These are phyloP conservation scores for Aspergillus leporis DNA, from an alignment of 495 filamentous ascomycete genomes.

Conservation along the genomic window DNA sequence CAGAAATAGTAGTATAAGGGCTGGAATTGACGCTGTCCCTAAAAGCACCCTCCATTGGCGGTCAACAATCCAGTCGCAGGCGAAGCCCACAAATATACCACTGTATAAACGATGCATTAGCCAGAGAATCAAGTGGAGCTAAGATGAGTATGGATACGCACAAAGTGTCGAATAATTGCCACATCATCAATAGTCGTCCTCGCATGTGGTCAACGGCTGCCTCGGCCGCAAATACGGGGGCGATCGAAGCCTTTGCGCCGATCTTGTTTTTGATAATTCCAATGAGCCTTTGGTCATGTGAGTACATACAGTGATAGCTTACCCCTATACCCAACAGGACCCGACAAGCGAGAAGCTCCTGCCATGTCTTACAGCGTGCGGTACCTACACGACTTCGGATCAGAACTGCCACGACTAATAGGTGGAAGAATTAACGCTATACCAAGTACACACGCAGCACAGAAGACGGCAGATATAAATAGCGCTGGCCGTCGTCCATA, in stretches of 20 bases:
- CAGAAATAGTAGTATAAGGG: slow-evolving; percentile 59
- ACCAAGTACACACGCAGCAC: slow-evolving; percentile 59
- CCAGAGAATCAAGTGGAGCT: background rate
- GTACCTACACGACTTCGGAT: slow-evolving; percentile 5
- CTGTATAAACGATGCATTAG: slow-evolving; percentile 10
- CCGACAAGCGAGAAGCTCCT: slow-evolving; percentile 57
- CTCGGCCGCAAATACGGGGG: slow-evolving; percentile 71
- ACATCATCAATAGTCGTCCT: slow-evolving; percentile 70
- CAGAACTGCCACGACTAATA: background rate
- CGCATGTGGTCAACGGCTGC: slow-evolving; percentile 65
- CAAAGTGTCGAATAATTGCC: slow-evolving; percentile 75
- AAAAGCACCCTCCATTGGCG: slow-evolving; percentile 70
- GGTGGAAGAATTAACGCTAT: slow-evolving; percentile 20
- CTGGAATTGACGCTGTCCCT: slow-evolving; percentile 69
- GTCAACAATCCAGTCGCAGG: slow-evolving; percentile 47
- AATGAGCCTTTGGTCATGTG: background rate
- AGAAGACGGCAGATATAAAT: slow-evolving; percentile 64
- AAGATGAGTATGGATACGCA: slow-evolving; percentile 13
- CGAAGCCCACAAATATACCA: slow-evolving; percentile 65
- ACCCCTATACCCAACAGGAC: slow-evolving; percentile 64
- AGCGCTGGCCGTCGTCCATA: slow-evolving; percentile 67
- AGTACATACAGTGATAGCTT: background rate
- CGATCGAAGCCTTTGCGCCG: slow-evolving; percentile 51
- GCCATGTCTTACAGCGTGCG: slow-evolving; percentile 57
- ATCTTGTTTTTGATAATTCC: slow-evolving; percentile 35